These are phyloP conservation scores for Syzygium malaccense DNA, from an alignment of 441 rosid genomes.

Conservation along the genomic window DNA sequence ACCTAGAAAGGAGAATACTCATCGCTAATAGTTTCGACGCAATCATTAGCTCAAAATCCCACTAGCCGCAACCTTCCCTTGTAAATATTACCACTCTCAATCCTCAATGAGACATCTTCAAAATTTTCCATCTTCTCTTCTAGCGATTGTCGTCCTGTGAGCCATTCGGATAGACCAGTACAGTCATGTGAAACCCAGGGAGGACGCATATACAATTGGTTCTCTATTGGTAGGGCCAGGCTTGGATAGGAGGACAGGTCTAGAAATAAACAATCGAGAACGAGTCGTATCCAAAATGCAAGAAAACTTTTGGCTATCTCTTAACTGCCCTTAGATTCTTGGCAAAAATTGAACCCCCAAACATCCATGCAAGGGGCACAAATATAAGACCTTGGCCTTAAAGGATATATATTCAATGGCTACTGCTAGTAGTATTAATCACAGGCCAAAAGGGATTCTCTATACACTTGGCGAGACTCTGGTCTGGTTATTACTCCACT, in stretches of 20 bases:
- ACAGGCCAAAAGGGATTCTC: neutral
- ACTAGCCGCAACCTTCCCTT: too few relatives aligned
- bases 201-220: neutral
- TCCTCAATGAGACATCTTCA: slow-evolving; percentile 65
- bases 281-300: neutral
- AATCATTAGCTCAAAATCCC: too few relatives aligned
- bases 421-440: neutral
- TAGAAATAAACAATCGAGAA: neutral
- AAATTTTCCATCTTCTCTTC: slow-evolving; percentile 22
- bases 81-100: too few relatives aligned
- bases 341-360: neutral
- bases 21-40: too few relatives aligned
- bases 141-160: fast-evolving
- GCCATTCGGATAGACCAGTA: neutral
- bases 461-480: neutral
- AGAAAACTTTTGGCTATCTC: neutral
- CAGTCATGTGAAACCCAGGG: neutral
- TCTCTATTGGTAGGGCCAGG: neutral
- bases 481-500: neutral
- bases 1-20: slow-evolving; percentile 11
- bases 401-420: neutral
- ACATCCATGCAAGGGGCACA: neutral
- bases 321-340: neutral
- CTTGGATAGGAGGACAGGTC: neutral
- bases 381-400: neutral